Base-by-base conservation (phyloP, 345 rosid species). In the Melaleuca quinquenervia region DNA sequence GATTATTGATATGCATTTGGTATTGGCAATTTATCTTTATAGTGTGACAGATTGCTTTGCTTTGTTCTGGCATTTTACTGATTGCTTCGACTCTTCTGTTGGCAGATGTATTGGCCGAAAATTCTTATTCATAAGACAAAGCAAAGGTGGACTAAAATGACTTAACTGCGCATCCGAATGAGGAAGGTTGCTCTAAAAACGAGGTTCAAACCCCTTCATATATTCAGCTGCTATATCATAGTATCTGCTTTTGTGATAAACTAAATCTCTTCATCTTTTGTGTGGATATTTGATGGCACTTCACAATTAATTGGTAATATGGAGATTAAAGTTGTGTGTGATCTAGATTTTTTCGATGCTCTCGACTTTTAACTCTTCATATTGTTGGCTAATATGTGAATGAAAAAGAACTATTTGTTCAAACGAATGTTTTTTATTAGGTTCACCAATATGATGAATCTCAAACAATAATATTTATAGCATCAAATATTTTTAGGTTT, bases 141-240 rank as follows among this genome's bases (percentile, higher is more conserved):
- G 91, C 99, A 95, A 87, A 92, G 98, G 55, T 88, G 96, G 88
- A 97, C 99, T 3, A 97, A 97, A 88, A 95, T 97, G 99, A 96
- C 98, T 62, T 99, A 97, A 85, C 95, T 96, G 99, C 96, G 98
- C 16, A 95, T 98, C 85, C 95, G 99, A 21, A 95, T 93, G 99
- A 93, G 98, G 88, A 98, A 95, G 84, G 96, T 98, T 90, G 96
- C 94, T 70, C 88, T 96, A 48, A 98, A 96, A 86, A 98, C 97
- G 83, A 94, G 95, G 99, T 96, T 82, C 82, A 76, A 83, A 50
- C 44, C 83, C 53, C 82, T 41, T 58, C 32, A 29, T n/a, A 32
- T 32, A 58, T 1, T 58, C 21, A 41, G 50, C 18, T 45, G 29
- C 27, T n/a, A 5, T 45, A 80, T 80, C 52, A 44, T 41, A 45